Conservation (phyloP, 2,329 filamentous ascomycete species). For the Exophiala phaeomuriformis region DNA sequence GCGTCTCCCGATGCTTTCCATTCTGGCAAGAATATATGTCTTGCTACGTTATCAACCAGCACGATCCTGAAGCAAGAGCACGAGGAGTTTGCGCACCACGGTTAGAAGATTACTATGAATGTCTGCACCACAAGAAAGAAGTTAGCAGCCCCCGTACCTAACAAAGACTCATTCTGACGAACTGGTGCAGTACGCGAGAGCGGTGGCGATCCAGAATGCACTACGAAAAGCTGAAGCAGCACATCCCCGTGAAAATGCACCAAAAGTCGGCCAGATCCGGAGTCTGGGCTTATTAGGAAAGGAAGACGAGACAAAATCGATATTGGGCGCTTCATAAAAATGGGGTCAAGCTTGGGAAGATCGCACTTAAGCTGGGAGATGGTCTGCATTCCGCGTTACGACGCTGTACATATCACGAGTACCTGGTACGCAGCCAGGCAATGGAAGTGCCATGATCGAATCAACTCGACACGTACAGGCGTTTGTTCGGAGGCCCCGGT, state of each 20-base stretch:
- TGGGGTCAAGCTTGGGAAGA: background rate
- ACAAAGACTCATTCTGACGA: background rate
- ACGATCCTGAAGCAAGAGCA: conserved; percentile 66
- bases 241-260: conserved; percentile 69
- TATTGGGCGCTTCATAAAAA: conserved; percentile 13
- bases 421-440: too few species aligned
- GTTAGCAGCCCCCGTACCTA: conserved; percentile 45
- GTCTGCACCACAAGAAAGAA: conserved; percentile 98
- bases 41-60: conserved; percentile 94
- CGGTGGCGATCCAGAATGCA: conserved; percentile 69
- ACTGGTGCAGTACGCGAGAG: conserved; percentile 61
- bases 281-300: conserved; percentile 77
- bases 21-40: conserved; percentile 99
- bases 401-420: background rate
- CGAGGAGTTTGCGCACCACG: conserved; percentile 80
- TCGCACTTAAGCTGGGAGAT: too few species aligned
- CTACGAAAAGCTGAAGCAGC: conserved; percentile 73
- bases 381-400: background rate
- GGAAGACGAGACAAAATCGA: conserved; percentile 63
- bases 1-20: conserved; percentile 80
- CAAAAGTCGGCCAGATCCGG: conserved; percentile 77
- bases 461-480: too few species aligned
- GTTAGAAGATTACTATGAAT: conserved; percentile 97
- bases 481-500: too few species aligned
- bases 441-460: too few species aligned